Conservation (phyloP, 768 basidiomycete genomes). For the Myochromella boudieri region DNA sequence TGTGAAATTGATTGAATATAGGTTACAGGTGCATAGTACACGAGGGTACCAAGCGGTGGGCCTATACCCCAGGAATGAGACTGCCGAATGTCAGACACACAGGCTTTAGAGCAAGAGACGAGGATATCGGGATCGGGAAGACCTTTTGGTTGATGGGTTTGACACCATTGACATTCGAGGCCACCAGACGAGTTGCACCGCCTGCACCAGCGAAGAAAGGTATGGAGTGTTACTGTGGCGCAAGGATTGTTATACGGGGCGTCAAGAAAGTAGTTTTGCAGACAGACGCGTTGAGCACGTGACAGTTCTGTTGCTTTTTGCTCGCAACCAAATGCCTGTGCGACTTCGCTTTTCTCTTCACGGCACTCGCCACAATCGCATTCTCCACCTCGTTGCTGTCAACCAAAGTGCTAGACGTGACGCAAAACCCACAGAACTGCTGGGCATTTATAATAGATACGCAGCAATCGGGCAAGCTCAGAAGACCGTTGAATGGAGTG, state of each 20-base stretch:
- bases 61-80: conserved; percentile 13
- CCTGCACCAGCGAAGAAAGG: not conserved
- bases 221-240: not conserved
- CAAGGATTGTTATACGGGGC: not conserved
- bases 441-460: conserved; percentile 84
- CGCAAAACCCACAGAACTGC: conserved; percentile 82
- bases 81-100: not conserved
- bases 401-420: conserved; percentile 71
- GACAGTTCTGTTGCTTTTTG: no score
- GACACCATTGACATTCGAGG: conserved; percentile 17
- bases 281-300: no score
- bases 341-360: conserved; percentile 86
- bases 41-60: not conserved
- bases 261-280: conserved; percentile 2
- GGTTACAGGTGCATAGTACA: no score
- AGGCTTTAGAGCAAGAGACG: not conserved
- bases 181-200: conserved; percentile 5
- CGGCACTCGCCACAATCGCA: conserved; percentile 69
- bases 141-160: conserved; percentile 9
- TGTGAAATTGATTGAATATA: not conserved
- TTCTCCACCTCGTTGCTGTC: conserved; percentile 86
- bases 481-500: conserved; percentile 89
- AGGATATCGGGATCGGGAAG: not conserved
- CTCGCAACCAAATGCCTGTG: conserved; percentile 83
- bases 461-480: conserved; percentile 45